Evolutionary conservation across 768 basidiomycete genomes (phyloP), one percentile per base, ranked within the genome.

Genomic region (Phlebiopsis gigantea): DNA sequence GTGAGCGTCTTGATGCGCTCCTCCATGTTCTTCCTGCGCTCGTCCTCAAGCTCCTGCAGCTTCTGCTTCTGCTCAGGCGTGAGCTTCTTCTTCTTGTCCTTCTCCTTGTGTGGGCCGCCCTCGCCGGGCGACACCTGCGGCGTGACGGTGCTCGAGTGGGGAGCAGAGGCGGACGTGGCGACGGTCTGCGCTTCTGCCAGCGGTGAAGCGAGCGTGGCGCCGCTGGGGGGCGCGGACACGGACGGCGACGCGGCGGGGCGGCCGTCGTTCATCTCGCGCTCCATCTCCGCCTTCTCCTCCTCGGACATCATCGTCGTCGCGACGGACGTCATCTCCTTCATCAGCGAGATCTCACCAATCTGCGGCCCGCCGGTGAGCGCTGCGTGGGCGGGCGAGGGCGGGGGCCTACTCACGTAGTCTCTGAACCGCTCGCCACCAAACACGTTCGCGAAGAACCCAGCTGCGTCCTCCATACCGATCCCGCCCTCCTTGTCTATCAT

Each of bases 291-390:
- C 71, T 87, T 88, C 66, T 97, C 96, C 65, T 98, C 97, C 5
- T 95, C 93, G 0, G 87, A 83, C 83, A 93, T 89, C 76, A 93
- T 88, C 5, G 89, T 88, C 30, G 86, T 81, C 14, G 93, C 89
- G 24, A 90, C 83, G 30, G 83, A 81, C 22, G 90, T 85, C 87
- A 93, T 90, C 62, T 91, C 92, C 68, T 94, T 98, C 84, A 97
- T 93, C 39, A 98, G 78, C 5, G 89, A 87, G 54, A 99, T 95
- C 75, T 98, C 96, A 57, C 96, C 96, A 60, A 98, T 96, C 95
- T 97, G 69, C 17, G 43, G 26, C 26, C n/a, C 49, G 41, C 41
- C 25, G 45, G 31, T 28, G 19, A 58, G 55, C 48, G 47, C 17
- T 30, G 28, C 29, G 12, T 14, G 9, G 15, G 26, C 21, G 46